Evolutionary conservation across 2,329 filamentous ascomycete species (phyloP), one percentile per base, ranked within the genome.

Genomic region (Diaporthe citrichinensis): DNA sequence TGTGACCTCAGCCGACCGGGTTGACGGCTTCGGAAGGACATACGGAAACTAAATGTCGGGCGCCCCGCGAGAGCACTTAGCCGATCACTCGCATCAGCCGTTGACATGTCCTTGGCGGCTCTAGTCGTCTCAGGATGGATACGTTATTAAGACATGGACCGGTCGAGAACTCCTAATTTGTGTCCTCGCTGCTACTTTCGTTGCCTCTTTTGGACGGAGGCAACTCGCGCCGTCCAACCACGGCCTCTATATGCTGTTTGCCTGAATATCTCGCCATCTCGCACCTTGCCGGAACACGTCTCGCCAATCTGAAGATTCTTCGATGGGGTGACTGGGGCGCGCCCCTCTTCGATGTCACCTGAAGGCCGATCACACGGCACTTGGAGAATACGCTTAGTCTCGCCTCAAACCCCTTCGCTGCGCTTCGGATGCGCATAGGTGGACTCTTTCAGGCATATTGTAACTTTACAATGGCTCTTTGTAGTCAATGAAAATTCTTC

Each of bases 1-100:
- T 55, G 46, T 55, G n/a, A 69, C 65, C 65, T 69, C 49, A 55
- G n/a, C 49, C 1, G 49, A 55, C 49, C 65, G 34, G 49, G 65
- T 69, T 55, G 34, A 20, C 15, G n/a, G 49, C 65, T 51, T 41
- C 65, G 65, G 65, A 69, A 41, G n/a, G 23, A 8, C 20, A 28
- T 28, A 7, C 49, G 49, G 34, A 69, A 20, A 41, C 23, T 41
- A 31, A 41, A 39, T 55, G 34, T 69, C n/a, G 49, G 9, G 31
- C 23, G 23, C 49, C 15, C 4, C 65, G 31, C 46, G 34, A 68
- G 7, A 39, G 31, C 6, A 25, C 44, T 12, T 68, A 68, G 1
- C 46, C 46, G 46, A 53, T 39, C 15, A 39, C 46, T 36, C 34
- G 8, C 46, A 39, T 39, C 65, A 34, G 65, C 46, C 53, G 12